Base-by-base conservation (phyloP, 192 early-diverging fungal genomes). In the Umbelopsis sp. region DNA sequence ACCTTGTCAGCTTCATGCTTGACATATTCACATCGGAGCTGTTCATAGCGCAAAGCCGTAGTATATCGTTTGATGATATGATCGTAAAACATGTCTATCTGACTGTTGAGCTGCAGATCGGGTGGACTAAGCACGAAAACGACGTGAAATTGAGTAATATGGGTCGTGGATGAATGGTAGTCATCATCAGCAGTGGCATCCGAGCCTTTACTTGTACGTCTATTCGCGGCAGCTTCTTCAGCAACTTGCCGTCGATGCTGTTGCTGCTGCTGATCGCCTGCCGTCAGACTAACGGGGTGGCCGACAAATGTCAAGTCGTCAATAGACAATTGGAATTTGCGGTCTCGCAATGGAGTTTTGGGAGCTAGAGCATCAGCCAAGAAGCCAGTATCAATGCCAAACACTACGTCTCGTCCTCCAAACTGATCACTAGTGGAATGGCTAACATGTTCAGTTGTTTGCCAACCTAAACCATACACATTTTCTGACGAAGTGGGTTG, bases 301-400 rank as follows among this genome's bases (percentile, higher is more conserved):
- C 92, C 92, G 3, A 93, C 84, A 89, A 98, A 96, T 11, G 90
- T 88, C 64, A 96, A 71, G 49, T 93, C 89, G 76, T 97, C 93
- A 10, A 98, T 89, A 2, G 89, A 84, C 48, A 98, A 82, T 72
- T 95, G 93, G 76, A 98, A 98, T 53, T 89, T 84, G 50, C 84
- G 82, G 73, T 95, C 92, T 75, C 94, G 90, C 25, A 95, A 82
- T 25, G 88, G 80, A 20, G 86, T 80, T 79, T 91, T 94, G 10
- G 96, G 96, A 3, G 93, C 91, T n/a, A 97, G 85, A n/a, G 94
- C 68, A 68, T 95, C 89, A 10, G 93, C 92, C 30, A 96, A 86
- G 58, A 93, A 85, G 27, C 86, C 84, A 18, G 87, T 81, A 11
- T 95, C 89, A 67, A 93, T 91, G 53, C 93, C 90, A 61, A 87